Evolutionary conservation across 768 basidiomycete genomes (phyloP), one percentile per base, ranked within the genome.

Genomic region (Tulasnella sp.): DNA sequence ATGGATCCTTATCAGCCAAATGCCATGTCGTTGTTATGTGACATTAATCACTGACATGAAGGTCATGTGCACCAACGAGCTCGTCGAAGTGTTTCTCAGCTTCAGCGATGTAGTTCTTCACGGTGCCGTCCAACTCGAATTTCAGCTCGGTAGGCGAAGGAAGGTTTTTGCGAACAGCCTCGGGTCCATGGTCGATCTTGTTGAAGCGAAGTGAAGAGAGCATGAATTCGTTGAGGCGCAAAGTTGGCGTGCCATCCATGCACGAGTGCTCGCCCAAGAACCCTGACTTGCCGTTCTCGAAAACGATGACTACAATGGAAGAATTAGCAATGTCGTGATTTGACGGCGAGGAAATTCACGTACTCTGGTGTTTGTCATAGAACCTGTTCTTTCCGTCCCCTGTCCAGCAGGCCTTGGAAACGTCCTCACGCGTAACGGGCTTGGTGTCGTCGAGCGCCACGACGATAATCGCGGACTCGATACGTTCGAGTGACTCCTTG

Each of bases 311-410:
- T 96, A 72, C 28, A 31, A 75, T 50, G 48, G 24, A 16, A 76
- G 31, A n/a, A 11, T 81, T 41, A 72, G 77, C 72, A 72, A 16
- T 18, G 6, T 11, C 20, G 75, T 60, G 80, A 58, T 69, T 37
- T 28, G 64, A 2, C 3, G 75, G 7, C 42, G 40, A 1, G 37
- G 28, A 54, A 18, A 46, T n/a, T 60, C 6, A 88, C 93, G 46
- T 85, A 96, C 95, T 84, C 84, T 99, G 95, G 84, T 99, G 97
- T 86, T 99, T 99, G 88, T 99, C 98, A 84, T 93, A 98, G 89
- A 94, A 99, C 81, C 97, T 88, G 85, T 97, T 98, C 75, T 92
- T 88, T 34, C 96, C 97, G 83, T 97, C 90, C 44, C 96, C 97
- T 34, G 92, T 92, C 96, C 97, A 98, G 75, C 91, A 91, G 28